phyloP scores from a whole-genome alignment of 441 rosid species.

The Eutrema salsugineum region DNA sequence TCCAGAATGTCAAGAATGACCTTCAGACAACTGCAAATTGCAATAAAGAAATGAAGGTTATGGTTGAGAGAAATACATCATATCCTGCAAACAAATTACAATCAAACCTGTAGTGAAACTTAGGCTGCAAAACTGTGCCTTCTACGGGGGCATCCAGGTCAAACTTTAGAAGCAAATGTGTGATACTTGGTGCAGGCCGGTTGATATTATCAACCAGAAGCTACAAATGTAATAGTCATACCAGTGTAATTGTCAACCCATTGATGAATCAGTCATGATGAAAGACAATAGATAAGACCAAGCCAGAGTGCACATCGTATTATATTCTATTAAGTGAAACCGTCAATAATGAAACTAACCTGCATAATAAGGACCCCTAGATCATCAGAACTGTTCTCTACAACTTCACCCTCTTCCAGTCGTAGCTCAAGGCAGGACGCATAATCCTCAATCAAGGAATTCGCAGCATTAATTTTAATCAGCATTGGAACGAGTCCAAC shows the following conservation, averaged over 20 bases:
- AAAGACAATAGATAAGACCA: constrained; percentile 2
- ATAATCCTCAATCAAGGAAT: constrained; percentile 80
- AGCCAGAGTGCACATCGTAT: background rate
- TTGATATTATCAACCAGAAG: constrained; percentile 82
- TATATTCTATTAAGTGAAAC: background rate
- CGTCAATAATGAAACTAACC: constrained; percentile 41
- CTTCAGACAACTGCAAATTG: constrained; percentile 80
- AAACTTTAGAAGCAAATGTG: constrained; percentile 92
- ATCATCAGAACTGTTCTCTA: constrained; percentile 74
- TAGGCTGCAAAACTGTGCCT: constrained; percentile 86
- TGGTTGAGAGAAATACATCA: constrained; percentile 4
- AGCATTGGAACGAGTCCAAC: constrained; percentile 86
- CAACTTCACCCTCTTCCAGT: constrained; percentile 70
- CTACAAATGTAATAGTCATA: constrained; percentile 39
- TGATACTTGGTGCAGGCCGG: constrained; percentile 91
- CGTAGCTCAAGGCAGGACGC: constrained; percentile 94
- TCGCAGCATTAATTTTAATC: constrained; percentile 75
- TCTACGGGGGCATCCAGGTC: constrained; percentile 80
- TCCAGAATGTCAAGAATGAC: constrained; percentile 91
- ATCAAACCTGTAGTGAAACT: constrained; percentile 87
- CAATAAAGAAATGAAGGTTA: constrained; percentile 7
- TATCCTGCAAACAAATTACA: background rate
- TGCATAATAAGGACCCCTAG: constrained; percentile 90
- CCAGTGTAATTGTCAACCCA: too few relatives aligned
- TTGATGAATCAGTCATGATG: constrained; percentile 8